Base-by-base conservation (phyloP, 352 stramenopile species). In the Globisporangium camurandrum region DNA sequence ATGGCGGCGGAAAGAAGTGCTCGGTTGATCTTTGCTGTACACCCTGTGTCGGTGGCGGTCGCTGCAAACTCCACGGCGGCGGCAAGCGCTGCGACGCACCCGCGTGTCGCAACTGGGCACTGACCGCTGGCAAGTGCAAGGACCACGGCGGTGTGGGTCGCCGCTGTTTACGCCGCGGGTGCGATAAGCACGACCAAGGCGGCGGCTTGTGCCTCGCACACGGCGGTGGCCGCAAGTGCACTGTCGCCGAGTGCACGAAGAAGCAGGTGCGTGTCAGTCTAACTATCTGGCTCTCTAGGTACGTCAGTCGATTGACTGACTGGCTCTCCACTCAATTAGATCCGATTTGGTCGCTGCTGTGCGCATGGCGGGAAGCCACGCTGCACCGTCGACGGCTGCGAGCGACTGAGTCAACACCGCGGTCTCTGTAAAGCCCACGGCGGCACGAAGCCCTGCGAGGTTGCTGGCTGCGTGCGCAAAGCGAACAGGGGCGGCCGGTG, bases 1-100 rank as follows among this genome's bases (percentile, higher is more conserved):
- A 93, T 49, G 84, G 84, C 6, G 84, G 84, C 7, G 84, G 84
- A 23, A 91, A 90, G 46, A 87, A 88, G 46, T 93, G 82, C 51
- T 93, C 71, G 33, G 61, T 86, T 9, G 71, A 86, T 1, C 69
- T 72, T 34, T 89, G 76, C 49, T 60, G 56, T 3, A 90, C 73
- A 20, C 66, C 71, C 5, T 91, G 79, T 37, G 71, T 94, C 9
- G 81, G 81, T 23, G 81, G 81, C 24, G 81, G 81, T 0, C 62
- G 74, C 9, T 92, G 77, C 56, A 88, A 88, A 38, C 51, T 75
- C 9, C 75, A 87, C 52, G 76, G 76, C 19, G 79, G 79, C 28
- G 79, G 79, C 27, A 70, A 57, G 43, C 71, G 71, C 39, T 91
- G 77, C 40, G 51, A 82, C 46, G 28, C 51, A 27, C 57, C 72